Evolutionary conservation across 2,329 filamentous ascomycete genomes (phyloP), one percentile per base, ranked within the genome.

Genomic region (Chaetomium olivaceum): DNA sequence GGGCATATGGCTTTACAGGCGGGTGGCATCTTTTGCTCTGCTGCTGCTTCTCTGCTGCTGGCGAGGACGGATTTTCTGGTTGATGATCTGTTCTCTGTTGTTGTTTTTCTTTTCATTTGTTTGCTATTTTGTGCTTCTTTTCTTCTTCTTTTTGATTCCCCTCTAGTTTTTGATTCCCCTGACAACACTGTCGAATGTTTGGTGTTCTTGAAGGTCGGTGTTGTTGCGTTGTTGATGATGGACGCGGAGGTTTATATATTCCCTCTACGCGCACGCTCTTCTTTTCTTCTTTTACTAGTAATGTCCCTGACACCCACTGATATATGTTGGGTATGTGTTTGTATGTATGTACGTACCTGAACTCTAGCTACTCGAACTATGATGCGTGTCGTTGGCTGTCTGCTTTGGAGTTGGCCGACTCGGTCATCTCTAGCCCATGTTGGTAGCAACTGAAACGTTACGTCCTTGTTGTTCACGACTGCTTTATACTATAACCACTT

Each of bases 311-410:
- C 51, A 57, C 31, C 12, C 57, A 43, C 51, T 27, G 43, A 50
- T 48, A 46, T 55, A 59, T 65, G 59, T 62, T 58, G 63, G 63
- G 31, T 31, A 64, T 64, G 63, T 65, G 27, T 57, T 29, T 65
- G 63, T 58, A 61, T 52, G 63, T 62, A 60, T 51, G 36, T 56
- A 61, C 25, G 52, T 58, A 61, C 14, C 58, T n/a, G 36, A 11
- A 3, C 31, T 33, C 25, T 51, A 48, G 25, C 23, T 48, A 58
- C 31, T 54, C 58, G n/a, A 46, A 25, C 46, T 4, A 65, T 65
- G 54, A 61, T 31, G 46, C 31, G 52, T 39, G 29, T 46, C 50
- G 57, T 51, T 55, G 36, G 36, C 27, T 48, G 36, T 23, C 4
- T 21, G 6, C 31, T 48, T 12, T 11, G n/a, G 16, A 43, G 39